Base-by-base conservation (phyloP, 768 basidiomycete genomes). In the Trametes punicea region DNA sequence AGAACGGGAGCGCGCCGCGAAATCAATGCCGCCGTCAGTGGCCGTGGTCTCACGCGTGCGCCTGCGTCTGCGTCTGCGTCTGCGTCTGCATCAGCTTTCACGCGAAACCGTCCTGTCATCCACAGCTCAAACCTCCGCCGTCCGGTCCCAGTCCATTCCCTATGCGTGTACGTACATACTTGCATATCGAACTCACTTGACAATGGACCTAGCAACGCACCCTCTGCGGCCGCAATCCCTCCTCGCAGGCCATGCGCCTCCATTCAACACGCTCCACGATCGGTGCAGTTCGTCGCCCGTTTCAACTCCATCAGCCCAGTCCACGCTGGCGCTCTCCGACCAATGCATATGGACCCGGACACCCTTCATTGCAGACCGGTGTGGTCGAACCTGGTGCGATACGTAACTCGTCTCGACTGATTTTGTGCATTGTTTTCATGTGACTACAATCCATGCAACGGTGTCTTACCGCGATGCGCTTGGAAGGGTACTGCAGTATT, bases 11-110 rank as follows among this genome's bases (percentile, higher is more conserved):
- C 33, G 50, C 51, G 55, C 51, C 47, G 48, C 36, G 38, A 27
- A 55, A 55, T 51, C 49, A n/a, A 40, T 25, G 53, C 41, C 53
- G 33, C 20, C n/a, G n/a, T n/a, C n/a, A n/a, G n/a, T n/a, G n/a
- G n/a, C n/a, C n/a, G n/a, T n/a, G n/a, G n/a, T n/a, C n/a, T n/a
- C n/a, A n/a, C n/a, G 33, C n/a, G 44, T 36, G 34, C 34, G 41
- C 23, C 9, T 25, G 16, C 48, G 20, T 38, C 40, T 25, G 29
- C n/a, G 53, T 59, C 57, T 51, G n/a, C n/a, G n/a, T 52, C 52
- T 51, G 57, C 57, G 29, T 53, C 51, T 30, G 46, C 47, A 40
- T 40, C 42, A 36, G 33, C n/a, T 15, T 25, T 42, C 23, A 45
- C 44, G 33, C 51, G 42, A 50, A 39, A 33, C 46, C 21, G 15